These are phyloP conservation scores for Blastomyces emzantsi DNA, from an alignment of 2,329 filamentous ascomycete species.

Conservation along the genomic window DNA sequence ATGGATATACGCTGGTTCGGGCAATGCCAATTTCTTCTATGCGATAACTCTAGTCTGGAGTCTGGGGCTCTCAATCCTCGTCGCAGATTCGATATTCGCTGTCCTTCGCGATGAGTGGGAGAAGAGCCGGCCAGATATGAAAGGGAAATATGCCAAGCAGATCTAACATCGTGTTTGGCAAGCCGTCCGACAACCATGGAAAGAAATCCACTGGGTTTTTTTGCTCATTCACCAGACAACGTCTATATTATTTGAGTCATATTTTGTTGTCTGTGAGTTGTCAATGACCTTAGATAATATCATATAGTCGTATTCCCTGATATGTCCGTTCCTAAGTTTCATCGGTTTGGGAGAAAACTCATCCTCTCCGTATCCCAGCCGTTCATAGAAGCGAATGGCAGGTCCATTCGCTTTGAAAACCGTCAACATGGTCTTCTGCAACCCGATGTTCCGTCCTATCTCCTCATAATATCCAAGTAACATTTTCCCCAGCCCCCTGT, in stretches of 20 bases:
- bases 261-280: conserved; percentile 2
- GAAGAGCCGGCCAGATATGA: conserved; percentile 79
- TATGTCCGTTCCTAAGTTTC: conserved; percentile 40
- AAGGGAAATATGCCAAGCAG: conserved; percentile 76
- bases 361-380: conserved; percentile 44
- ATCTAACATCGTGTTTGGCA: conserved; percentile 45
- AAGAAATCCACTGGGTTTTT: neutral
- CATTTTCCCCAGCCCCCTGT: conserved; percentile 43
- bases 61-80: conserved; percentile 72
- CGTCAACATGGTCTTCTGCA: conserved; percentile 53
- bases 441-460: conserved; percentile 38
- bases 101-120: conserved; percentile 91
- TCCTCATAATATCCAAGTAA: conserved; percentile 43
- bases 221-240: neutral
- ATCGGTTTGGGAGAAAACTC: conserved; percentile 44
- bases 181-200: neutral
- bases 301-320: conserved; percentile 43
- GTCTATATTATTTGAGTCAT: conserved; percentile 1
- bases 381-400: conserved; percentile 43
- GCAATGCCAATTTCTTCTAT: conserved; percentile 99
- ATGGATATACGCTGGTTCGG: conserved; percentile 96
- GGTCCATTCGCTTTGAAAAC: conserved; percentile 46
- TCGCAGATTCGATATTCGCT: conserved; percentile 83
- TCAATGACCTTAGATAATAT: conserved; percentile 44
- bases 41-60: conserved; percentile 99